Evolutionary conservation across 257 asterid species (phyloP).

Genomic region (Lavandula angustifolia): DNA sequence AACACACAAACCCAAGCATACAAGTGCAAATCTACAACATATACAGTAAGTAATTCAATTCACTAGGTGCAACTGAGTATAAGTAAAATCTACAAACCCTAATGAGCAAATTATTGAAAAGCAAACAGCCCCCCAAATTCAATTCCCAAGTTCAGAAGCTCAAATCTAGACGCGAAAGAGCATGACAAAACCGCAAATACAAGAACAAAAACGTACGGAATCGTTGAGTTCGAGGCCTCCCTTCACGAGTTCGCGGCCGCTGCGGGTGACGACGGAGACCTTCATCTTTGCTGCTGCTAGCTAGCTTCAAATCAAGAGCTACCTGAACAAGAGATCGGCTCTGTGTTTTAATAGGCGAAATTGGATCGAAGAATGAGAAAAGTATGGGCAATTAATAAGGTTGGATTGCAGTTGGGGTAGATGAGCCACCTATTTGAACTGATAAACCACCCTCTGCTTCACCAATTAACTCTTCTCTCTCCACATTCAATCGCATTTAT

Average conservation of each 20-base stretch:
- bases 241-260: constrained; percentile 83
- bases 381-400: constrained; percentile 35
- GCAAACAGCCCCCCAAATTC: background rate
- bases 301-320: constrained; percentile 35
- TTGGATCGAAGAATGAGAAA: background rate
- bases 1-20: background rate
- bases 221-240: constrained; percentile 77
- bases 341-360: background rate
- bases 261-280: constrained; percentile 72
- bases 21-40: background rate
- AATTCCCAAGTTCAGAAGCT: constrained; percentile 3
- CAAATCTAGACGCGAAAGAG: constrained; percentile 21
- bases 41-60: no score
- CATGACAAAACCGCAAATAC: no score
- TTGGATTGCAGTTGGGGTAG: constrained; percentile 35
- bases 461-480: no score
- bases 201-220: constrained; percentile 51
- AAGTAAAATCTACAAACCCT: no score
- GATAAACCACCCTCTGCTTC: constrained; percentile 19
- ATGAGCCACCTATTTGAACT: constrained; percentile 32
- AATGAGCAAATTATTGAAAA: no score
- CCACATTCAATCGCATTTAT: no score
- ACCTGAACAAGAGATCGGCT: constrained; percentile 23
- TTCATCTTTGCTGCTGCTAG: constrained; percentile 48
- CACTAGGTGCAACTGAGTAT: no score